Conservation (phyloP, 345 rosid genomes). For the Dimocarpus longan region DNA sequence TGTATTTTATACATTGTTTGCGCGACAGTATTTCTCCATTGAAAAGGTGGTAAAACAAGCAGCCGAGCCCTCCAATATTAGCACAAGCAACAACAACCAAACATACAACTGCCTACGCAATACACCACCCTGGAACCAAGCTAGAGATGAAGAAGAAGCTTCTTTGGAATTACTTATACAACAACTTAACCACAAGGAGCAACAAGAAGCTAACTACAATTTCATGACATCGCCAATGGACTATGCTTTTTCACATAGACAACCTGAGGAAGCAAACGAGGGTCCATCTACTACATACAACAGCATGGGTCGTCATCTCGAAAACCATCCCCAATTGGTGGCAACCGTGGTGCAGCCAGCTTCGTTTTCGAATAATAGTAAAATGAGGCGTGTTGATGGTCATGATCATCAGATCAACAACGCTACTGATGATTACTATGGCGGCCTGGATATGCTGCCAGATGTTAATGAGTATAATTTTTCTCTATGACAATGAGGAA, state of each 20-base stretch:
- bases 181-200: constrained; percentile 47
- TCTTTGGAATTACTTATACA: constrained; percentile 50
- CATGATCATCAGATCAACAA: constrained; percentile 22
- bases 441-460: constrained; percentile 35
- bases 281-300: constrained; percentile 4
- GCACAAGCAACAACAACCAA: neutral
- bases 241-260: neutral
- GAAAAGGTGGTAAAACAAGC: constrained; percentile 27
- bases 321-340: neutral
- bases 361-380: neutral
- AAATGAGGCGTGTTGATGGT: constrained; percentile 9
- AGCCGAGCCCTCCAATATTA: constrained; percentile 10
- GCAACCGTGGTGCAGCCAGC: no score
- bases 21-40: constrained; percentile 59
- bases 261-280: neutral
- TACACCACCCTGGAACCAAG: constrained; percentile 9
- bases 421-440: constrained; percentile 38
- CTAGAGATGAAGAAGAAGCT: constrained; percentile 59
- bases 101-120: neutral
- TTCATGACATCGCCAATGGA: constrained; percentile 22
- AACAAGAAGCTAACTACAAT: constrained; percentile 24
- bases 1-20: neutral
- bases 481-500: constrained; percentile 18
- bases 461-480: constrained; percentile 32
- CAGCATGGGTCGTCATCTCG: neutral